A percentile compares a stretch with the other conserved stretches of the same genome.
These are phyloP conservation scores for Pachysandra terminalis DNA, from an alignment of 164 flowering plant species.

Conservation along the genomic window DNA sequence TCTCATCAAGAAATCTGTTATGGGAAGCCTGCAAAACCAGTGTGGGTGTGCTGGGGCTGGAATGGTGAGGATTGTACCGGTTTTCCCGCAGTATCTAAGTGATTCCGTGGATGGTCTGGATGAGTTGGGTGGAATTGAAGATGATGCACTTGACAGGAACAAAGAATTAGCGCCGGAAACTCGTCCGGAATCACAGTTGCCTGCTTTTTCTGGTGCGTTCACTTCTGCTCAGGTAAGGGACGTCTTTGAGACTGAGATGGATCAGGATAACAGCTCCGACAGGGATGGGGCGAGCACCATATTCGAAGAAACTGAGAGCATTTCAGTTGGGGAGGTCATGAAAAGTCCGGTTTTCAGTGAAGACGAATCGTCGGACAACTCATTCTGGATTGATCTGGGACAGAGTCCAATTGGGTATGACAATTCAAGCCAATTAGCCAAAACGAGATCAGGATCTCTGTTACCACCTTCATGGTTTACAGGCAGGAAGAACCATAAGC, in stretches of 20 bases:
- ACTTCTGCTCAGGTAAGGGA: conserved; percentile 84
- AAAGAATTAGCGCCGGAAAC: conserved; percentile 39
- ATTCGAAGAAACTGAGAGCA: conserved; percentile 80
- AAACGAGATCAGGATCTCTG: conserved; percentile 47
- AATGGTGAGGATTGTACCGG: conserved; percentile 85
- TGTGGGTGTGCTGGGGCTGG: conserved; percentile 76
- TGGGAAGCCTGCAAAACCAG: conserved; percentile 66
- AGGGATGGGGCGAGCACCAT: conserved; percentile 85
- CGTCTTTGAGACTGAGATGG: conserved; percentile 84
- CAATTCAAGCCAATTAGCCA: conserved; percentile 34
- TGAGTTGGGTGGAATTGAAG: conserved; percentile 43
- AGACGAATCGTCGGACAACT: conserved; percentile 83
- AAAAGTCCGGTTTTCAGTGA: conserved; percentile 91
- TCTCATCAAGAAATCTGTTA: conserved; percentile 81
- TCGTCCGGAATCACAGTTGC: conserved; percentile 50
- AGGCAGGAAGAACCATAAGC: conserved; percentile 39
- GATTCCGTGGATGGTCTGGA: conserved; percentile 74
- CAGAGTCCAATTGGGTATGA: conserved; percentile 78
- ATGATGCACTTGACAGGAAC: conserved; percentile 35
- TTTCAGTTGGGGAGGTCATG: conserved; percentile 81
- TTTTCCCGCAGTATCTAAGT: conserved; percentile 67
- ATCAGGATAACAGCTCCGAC: conserved; percentile 69
- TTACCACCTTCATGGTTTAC: conserved; percentile 65
- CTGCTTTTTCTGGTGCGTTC: conserved; percentile 87
- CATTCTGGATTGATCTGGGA: conserved; percentile 87